Percentiles rank a stretch among this genome's conserved stretches.
Evolutionary conservation across 2,329 filamentous ascomycete species (phyloP).

Genomic region (Elsinoe arachidis): DNA sequence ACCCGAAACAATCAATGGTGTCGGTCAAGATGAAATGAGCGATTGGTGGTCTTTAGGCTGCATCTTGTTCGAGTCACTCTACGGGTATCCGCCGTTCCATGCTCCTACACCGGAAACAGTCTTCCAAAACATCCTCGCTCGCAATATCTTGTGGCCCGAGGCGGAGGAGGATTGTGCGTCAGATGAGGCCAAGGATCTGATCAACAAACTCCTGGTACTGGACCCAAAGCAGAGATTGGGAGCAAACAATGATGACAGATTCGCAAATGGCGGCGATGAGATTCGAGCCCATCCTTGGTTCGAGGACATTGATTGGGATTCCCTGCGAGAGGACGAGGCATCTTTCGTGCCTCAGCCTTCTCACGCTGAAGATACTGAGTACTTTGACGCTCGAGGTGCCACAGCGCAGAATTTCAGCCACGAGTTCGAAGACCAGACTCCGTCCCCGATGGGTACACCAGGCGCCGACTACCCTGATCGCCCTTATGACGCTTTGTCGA

Average conservation of each 20-base stretch:
- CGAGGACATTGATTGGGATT: constrained; percentile 76
- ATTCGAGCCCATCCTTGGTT: constrained; percentile 90
- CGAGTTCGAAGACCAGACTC: constrained; percentile 82
- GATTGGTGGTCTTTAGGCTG: constrained; percentile 99
- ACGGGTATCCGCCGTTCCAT: constrained; percentile 88
- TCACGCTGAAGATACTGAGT: constrained; percentile 95
- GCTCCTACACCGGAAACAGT: constrained; percentile 83
- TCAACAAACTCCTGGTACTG: constrained; percentile 82
- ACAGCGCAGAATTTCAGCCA: constrained; percentile 87
- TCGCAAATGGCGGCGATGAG: constrained; percentile 74
- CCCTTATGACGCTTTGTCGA: constrained; percentile 87
- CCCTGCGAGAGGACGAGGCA: constrained; percentile 84
- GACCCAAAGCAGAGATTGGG: constrained; percentile 76
- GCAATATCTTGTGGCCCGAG: constrained; percentile 87
- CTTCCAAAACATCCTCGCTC: constrained; percentile 89
- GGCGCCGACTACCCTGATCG: constrained; percentile 75
- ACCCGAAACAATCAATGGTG: constrained; percentile 90
- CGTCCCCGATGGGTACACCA: constrained; percentile 61
- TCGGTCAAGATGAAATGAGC: constrained; percentile 93
- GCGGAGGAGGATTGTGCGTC: constrained; percentile 72
- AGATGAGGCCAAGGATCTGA: constrained; percentile 82
- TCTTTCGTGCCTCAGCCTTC: constrained; percentile 89
- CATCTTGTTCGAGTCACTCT: constrained; percentile 93
- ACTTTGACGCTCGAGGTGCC: constrained; percentile 87
- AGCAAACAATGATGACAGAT: constrained; percentile 76